Base-by-base conservation (phyloP, 2,329 filamentous ascomycete species). In the Verticillium albo-atrum region DNA sequence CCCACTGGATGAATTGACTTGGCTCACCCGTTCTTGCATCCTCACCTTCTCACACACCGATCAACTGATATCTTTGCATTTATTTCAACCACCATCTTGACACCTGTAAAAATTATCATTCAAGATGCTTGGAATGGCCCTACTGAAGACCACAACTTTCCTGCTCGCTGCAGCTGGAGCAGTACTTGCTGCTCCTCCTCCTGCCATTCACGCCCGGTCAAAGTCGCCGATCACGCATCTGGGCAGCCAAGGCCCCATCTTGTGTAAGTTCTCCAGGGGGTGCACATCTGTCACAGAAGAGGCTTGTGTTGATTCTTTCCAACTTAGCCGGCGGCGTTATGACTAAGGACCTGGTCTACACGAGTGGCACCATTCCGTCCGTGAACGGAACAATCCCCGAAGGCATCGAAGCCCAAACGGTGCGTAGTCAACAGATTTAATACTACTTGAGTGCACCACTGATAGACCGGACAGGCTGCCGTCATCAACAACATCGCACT, bases 321-420 rank as follows among this genome's bases (percentile, higher is more conserved):
- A n/a, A n/a, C n/a, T n/a, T 32, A 65, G 63, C 63, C 26, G 59
- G 63, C 14, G 63, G 59, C 14, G 63, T 65, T 6, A 58, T 58
- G 27, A 63, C 61, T 34, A 60, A 60, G 28, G 60, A 63, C 52
- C 25, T 65, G 1, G 58, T 65, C 15, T 65, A 58, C 54, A 60
- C 60, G 15, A 65, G 63, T 52, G 63, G 63, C 10, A 63, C 63
- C 6, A 58, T 60, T 23, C 63, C 63, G 2, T 59, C 56, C 6
- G 34, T 65, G 52, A 65, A 65, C 32, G 63, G 63, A 28, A 65
- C 63, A 4, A 63, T 63, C 26, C 63, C 63, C 1, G 58, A 63
- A 25, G 63, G 63, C 60, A 62, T 65, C 35, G 61, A 62, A 32
- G 63, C 63, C 20, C 63, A 65, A 54, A 65, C 63, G 2, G 63